These are phyloP conservation scores for Candida methanosorbosa DNA, from an alignment of 805 yeast genomes.

Conservation along the genomic window DNA sequence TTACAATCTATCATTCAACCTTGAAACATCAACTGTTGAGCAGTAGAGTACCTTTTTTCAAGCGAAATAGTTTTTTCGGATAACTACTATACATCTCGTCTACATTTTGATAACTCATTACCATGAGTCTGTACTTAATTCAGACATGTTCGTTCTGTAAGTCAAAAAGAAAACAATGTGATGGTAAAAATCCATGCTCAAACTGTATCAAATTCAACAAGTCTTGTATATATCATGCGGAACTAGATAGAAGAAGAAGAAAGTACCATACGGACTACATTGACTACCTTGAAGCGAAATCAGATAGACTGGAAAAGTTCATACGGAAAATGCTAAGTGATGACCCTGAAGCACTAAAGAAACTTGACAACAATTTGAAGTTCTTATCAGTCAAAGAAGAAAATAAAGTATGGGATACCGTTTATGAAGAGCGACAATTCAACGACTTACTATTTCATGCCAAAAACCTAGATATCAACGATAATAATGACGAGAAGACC, in stretches of 20 bases:
- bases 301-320: slow-evolving; percentile 12
- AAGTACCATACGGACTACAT: slow-evolving; percentile 26
- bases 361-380: slow-evolving; percentile 2
- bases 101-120: no score
- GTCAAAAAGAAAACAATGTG: slow-evolving; percentile 12
- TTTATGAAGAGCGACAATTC: not conserved
- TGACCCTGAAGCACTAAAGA: slow-evolving; percentile 8
- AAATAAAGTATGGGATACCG: not conserved
- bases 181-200: slow-evolving; percentile 17
- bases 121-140: not conserved
- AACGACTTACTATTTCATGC: not conserved
- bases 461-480: not conserved
- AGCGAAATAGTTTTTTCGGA: no score
- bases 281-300: slow-evolving; percentile 17
- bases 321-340: slow-evolving; percentile 14
- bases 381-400: not conserved
- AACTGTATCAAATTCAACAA: slow-evolving; percentile 11
- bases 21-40: no score
- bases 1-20: no score
- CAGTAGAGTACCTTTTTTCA: no score
- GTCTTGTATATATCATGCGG: slow-evolving; percentile 13
- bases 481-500: not conserved
- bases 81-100: no score
- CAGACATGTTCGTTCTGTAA: slow-evolving; percentile 12
- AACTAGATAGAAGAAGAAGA: slow-evolving; percentile 21